phyloP scores from a whole-genome alignment of 768 basidiomycete genomes.

The Hysterangium stoloniferum region DNA sequence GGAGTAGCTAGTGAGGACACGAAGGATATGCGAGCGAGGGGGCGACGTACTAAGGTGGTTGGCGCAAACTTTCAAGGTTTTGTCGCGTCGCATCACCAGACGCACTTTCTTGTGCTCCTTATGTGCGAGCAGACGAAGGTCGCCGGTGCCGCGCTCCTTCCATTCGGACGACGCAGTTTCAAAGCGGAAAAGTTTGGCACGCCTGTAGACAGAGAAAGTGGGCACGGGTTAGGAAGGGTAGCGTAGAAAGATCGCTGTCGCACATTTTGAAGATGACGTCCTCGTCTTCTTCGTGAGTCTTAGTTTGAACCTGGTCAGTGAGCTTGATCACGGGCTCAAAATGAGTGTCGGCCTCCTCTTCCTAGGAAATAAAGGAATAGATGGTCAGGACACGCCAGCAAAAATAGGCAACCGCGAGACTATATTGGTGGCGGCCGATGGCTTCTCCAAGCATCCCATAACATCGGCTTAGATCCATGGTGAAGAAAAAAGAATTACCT shows the following conservation, averaged over 20 bases:
- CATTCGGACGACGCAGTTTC: constrained; percentile 71
- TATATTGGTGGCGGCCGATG: constrained; percentile 5
- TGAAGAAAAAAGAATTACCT: constrained; percentile 4
- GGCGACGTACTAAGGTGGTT: constrained; percentile 77
- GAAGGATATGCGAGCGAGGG: constrained; percentile 1
- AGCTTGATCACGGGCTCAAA: constrained; percentile 97
- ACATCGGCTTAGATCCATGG: constrained; percentile 2
- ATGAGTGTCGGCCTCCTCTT: constrained; percentile 81
- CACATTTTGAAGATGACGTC: constrained; percentile 89
- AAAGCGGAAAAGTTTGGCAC: constrained; percentile 97
- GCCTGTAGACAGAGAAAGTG: constrained; percentile 43
- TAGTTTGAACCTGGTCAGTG: constrained; percentile 90
- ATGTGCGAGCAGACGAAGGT: constrained; percentile 87
- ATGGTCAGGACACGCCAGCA: not conserved
- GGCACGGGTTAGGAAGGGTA: constrained; percentile 4
- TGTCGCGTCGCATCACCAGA: constrained; percentile 98
- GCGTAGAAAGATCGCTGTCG: not conserved
- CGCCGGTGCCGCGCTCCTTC: constrained; percentile 98
- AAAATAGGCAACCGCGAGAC: not conserved
- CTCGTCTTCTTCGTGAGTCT: constrained; percentile 95
- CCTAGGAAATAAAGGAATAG: constrained; percentile 27
- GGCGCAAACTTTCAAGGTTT: constrained; percentile 98
- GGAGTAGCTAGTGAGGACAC: no score
- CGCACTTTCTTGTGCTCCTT: constrained; percentile 87
- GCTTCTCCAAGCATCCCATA: not conserved